Conservation (phyloP, 495 filamentous ascomycete genomes). For the Podospora appendiculata region DNA sequence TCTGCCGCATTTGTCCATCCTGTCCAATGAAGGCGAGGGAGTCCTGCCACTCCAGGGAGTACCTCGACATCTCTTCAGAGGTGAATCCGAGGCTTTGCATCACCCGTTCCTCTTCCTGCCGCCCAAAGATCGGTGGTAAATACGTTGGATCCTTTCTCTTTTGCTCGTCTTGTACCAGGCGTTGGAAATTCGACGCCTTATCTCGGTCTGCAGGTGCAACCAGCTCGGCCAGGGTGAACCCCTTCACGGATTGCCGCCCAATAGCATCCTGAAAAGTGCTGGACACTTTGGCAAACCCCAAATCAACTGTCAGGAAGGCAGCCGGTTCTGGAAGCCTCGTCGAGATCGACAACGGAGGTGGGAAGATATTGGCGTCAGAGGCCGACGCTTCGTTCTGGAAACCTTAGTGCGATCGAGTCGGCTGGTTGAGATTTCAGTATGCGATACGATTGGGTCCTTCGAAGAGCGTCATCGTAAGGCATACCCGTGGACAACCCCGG, state of each 20-base stretch:
- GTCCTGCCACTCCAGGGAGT: conserved; percentile 39
- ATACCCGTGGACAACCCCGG: conserved; percentile 25
- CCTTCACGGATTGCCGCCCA: conserved; percentile 30
- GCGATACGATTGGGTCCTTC: conserved; percentile 44
- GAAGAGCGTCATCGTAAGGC: conserved; percentile 40
- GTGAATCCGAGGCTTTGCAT: conserved; percentile 41
- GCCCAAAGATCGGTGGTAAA: conserved; percentile 45
- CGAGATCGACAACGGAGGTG: conserved; percentile 36
- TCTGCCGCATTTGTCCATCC: conserved; percentile 36
- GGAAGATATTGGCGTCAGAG: conserved; percentile 39
- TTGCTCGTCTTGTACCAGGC: conserved; percentile 40
- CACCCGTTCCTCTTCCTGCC: conserved; percentile 37
- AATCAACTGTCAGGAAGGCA: conserved; percentile 47
- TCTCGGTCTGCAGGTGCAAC: conserved; percentile 41
- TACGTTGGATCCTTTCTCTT: conserved; percentile 44
- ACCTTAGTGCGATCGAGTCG: conserved; percentile 36
- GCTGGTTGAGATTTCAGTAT: conserved; percentile 53
- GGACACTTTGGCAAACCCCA: conserved; percentile 49
- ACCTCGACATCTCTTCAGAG: conserved; percentile 36
- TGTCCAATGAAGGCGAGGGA: conserved; percentile 38
- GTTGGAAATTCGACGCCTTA: conserved; percentile 39
- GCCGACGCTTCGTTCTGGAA: conserved; percentile 35
- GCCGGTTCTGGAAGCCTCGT: conserved; percentile 33
- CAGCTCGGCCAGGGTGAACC: conserved; percentile 41
- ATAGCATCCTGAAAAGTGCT: conserved; percentile 43